These are phyloP conservation scores for Collybia sordida DNA, from an alignment of 768 basidiomycete species.

Conservation along the genomic window DNA sequence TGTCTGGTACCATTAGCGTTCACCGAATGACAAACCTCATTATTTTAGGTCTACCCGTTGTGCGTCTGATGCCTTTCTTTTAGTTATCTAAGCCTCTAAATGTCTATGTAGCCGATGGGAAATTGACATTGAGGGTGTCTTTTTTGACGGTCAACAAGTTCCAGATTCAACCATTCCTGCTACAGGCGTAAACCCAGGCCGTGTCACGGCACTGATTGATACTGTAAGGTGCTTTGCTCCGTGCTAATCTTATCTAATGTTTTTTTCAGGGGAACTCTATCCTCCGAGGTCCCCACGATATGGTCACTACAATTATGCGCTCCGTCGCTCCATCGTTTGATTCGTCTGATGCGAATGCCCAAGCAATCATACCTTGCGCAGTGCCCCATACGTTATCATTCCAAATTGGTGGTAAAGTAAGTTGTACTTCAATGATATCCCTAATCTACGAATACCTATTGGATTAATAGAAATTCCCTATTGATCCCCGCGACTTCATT, in stretches of 20 bases:
- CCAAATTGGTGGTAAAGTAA: slow-evolving; percentile 58
- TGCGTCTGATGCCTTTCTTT: slow-evolving; percentile 12
- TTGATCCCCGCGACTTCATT: slow-evolving; percentile 72
- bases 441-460: background rate
- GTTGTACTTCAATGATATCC: background rate
- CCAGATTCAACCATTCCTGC: slow-evolving; percentile 50
- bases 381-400: slow-evolving; percentile 58
- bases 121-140: slow-evolving; percentile 64
- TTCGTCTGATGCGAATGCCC: slow-evolving; percentile 18
- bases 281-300: slow-evolving; percentile 66
- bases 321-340: slow-evolving; percentile 35
- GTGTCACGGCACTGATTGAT: slow-evolving; percentile 62
- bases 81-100: background rate
- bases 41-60: slow-evolving; percentile 35
- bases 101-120: slow-evolving; percentile 53
- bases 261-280: slow-evolving; percentile 65
- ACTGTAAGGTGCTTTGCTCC: slow-evolving; percentile 40
- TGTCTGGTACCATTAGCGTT: background rate
- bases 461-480: slow-evolving; percentile 48
- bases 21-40: background rate
- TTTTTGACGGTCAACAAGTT: slow-evolving; percentile 56
- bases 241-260: background rate
- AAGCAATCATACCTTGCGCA: slow-evolving; percentile 45
- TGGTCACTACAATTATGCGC: slow-evolving; percentile 49
- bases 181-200: slow-evolving; percentile 25